A percentile compares a stretch with the other conserved stretches of the same genome.
Evolutionary conservation across 2,329 filamentous ascomycete genomes (phyloP).

Genomic region (Cephalotrichum gorgonifer): DNA sequence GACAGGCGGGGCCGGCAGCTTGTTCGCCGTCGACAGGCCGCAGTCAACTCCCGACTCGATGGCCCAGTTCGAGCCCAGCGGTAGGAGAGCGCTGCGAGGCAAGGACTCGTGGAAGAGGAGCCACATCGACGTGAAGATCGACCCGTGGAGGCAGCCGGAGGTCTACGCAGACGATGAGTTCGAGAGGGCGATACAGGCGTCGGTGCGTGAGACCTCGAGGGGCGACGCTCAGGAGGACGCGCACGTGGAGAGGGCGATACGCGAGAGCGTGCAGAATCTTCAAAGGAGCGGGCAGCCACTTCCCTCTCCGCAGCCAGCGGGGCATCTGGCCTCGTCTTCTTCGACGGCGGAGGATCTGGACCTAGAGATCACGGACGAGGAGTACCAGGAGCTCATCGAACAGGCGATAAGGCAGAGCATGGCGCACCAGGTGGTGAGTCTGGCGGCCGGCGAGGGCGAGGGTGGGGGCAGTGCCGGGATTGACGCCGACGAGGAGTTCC

Average conservation of each 20-base stretch:
- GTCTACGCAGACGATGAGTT: constrained; percentile 50
- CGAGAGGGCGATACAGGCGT: constrained; percentile 60
- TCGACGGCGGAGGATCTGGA: constrained; percentile 20
- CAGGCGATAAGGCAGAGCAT: constrained; percentile 45
- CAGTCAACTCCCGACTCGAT: constrained; percentile 38
- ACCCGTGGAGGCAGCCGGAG: neutral
- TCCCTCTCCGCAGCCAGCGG: neutral
- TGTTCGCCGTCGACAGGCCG: too few species aligned
- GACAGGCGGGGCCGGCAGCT: neutral
- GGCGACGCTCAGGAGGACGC: constrained; percentile 62
- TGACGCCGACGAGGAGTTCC: constrained; percentile 26
- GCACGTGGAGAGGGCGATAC: constrained; percentile 61
- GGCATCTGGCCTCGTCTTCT: neutral
- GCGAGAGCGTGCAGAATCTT: constrained; percentile 56
- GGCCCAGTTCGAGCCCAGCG: constrained; percentile 36
- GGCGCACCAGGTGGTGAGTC: constrained; percentile 10
- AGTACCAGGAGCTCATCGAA: constrained; percentile 46
- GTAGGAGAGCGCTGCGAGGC: constrained; percentile 37
- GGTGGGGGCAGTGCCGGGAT: constrained; percentile 10
- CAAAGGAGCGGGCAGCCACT: constrained; percentile 11
- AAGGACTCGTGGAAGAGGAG: constrained; percentile 31
- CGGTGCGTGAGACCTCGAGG: constrained; percentile 58
- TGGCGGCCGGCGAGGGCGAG: constrained; percentile 9
- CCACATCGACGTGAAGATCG: constrained; percentile 14
- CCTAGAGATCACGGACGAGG: constrained; percentile 42